Evolutionary conservation across 441 rosid species (phyloP), one percentile per base, ranked within the genome.

Genomic region (Sinapis alba): DNA sequence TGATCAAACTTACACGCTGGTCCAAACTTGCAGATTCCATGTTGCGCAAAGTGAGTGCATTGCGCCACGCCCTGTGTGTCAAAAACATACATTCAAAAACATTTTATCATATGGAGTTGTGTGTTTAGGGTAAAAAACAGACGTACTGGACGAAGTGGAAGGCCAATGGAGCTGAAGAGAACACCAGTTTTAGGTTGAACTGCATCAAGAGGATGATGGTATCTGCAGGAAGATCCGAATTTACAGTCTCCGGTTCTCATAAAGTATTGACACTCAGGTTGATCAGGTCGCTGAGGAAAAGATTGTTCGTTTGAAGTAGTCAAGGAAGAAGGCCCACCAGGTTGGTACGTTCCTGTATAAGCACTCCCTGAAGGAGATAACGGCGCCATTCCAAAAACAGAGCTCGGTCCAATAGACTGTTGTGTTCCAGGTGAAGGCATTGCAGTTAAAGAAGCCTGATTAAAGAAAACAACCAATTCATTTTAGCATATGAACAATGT

Each of bases 211-310:
- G 98, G 99, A 78, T 95, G 99, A 81, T 95, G 95, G 77, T 87
- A 95, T 89, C 82, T 87, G 85, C 99, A 95, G 0, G 87, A 91
- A 54, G 98, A 87, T 82, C 98, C 98, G 43, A 82, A 95, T 84
- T 85, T 93, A 86, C 99, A 95, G 51, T 91, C 90, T 8, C 99
- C 98, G 18, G 97, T 95, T 84, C 87, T 93, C 92, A 91, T 69
- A 84, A 85, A 95, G 83, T 88, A 84, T 72, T 84, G 97, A 71
- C 99, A 95, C 74, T 93, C 99, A 6, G 89, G 97, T 68, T 93
- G 96, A 62, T 89, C 98, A 45, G 91, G 97, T 81, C 98, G 85
- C 69, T 90, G 90, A 56, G 97, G 99, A 85, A 88, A 91, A 28
- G 80, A 45, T 6, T 72, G 83, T 38, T 92, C 97, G 85, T 79